Base-by-base conservation (phyloP, 164 flowering plant genomes). In the Umbilicus rupestris region DNA sequence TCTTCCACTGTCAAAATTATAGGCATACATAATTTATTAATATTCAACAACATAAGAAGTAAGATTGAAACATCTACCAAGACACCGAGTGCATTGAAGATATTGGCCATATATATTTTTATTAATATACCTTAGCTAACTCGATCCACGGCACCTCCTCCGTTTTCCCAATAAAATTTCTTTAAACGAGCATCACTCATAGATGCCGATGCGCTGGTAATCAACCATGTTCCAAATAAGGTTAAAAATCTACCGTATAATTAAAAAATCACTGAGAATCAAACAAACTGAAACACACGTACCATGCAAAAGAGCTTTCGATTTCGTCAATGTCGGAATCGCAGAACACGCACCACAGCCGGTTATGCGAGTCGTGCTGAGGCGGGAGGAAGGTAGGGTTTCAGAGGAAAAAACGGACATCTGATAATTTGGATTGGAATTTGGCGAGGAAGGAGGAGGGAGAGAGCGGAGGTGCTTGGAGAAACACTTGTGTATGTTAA, bases 291-390 rank as follows among this genome's bases (percentile, higher is more conserved):
- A 22, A 67, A 67, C 10, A 26, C 24, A 10, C 63, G 39, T 76
- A 89, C 97, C 94, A 92, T 28, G 89, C 80, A 47, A 87, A 84
- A 39, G 65, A 63, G 75, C 85, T 83, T 4, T 64, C 78, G 28
- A 74, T 73, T 74, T 90, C 96, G 31, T 71, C 71, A 62, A 90
- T 59, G 41, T 83, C 85, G 60, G 24, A 30, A 30, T 86, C 93
- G 71, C 98, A 92, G 76, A 90, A 88, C 71, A 88, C 79, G 71
- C 98, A 90, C 98, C 98, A 93, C 47, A 90, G 20, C 22, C 88
- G 85, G 39, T 79, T 83, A 7, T 67, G 77, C 28, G 80, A 70
- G 65, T 85, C 81, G 72, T 74, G 83, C 16, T 84, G 85, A 6
- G 82, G 79, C 24, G 74, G 83, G 55, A 85, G 79, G 35, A 60